A percentile compares a stretch with the other conserved stretches of the same genome.
These are phyloP conservation scores for Psilocybe mexicana DNA, from an alignment of 1,284 basidiomycete genomes.

Conservation along the genomic window DNA sequence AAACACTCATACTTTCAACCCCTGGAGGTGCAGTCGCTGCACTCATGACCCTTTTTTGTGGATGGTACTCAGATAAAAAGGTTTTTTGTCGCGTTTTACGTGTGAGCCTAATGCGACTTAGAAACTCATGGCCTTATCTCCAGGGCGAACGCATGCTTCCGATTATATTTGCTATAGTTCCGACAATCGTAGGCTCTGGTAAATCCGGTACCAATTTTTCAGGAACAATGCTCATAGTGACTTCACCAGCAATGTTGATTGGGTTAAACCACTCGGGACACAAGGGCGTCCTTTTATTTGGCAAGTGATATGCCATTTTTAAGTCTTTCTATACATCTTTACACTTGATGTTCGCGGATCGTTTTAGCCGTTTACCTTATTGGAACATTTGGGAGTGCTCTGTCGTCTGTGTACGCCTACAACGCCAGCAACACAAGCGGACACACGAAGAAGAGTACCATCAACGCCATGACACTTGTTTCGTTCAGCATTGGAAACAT, in stretches of 20 bases:
- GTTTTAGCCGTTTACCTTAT: constrained; percentile 53
- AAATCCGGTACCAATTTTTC: constrained; percentile 4
- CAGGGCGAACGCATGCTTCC: constrained; percentile 66
- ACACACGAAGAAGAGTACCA: constrained; percentile 68
- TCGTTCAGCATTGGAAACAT: constrained; percentile 62
- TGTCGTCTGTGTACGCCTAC: constrained; percentile 65
- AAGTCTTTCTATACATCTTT: background rate
- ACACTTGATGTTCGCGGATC: background rate
- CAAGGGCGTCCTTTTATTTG: constrained; percentile 61
- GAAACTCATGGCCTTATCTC: background rate
- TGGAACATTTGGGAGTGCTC: constrained; percentile 58
- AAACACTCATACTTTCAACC: constrained; percentile 62
- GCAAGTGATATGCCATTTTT: constrained; percentile 31
- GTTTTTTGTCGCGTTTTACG: constrained; percentile 26
- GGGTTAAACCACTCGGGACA: constrained; percentile 50
- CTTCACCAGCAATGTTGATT: constrained; percentile 50
- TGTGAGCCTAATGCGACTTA: background rate
- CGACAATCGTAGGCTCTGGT: constrained; percentile 62
- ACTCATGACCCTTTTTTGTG: constrained; percentile 50
- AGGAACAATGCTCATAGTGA: background rate
- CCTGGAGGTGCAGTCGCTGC: constrained; percentile 58
- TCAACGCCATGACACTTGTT: constrained; percentile 62
- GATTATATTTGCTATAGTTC: constrained; percentile 59
- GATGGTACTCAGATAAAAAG: constrained; percentile 67
- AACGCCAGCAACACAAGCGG: constrained; percentile 69